Evolutionary conservation across 768 basidiomycete genomes (phyloP).

Genomic region (Hypholoma sublateritium): DNA sequence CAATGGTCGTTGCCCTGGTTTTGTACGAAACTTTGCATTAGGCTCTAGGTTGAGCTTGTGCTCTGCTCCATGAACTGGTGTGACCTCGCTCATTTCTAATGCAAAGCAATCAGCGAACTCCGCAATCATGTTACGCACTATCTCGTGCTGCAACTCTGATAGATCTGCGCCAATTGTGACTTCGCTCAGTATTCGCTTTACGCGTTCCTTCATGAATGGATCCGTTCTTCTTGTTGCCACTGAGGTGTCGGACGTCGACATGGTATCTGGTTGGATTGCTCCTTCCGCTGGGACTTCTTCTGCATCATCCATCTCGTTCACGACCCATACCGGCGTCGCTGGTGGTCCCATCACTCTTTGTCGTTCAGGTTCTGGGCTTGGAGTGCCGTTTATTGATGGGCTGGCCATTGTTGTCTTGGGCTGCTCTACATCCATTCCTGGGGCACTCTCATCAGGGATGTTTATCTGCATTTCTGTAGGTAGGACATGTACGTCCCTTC

Average conservation of each 20-base stretch:
- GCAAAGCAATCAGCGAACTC: slow-evolving; percentile 39
- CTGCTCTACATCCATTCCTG: too few species aligned
- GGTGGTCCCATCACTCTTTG: too few species aligned
- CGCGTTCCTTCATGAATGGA: slow-evolving; percentile 23
- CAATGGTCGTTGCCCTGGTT: slow-evolving; percentile 25
- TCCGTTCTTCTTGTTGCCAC: slow-evolving; percentile 20
- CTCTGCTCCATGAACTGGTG: slow-evolving; percentile 24
- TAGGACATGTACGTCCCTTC: not conserved
- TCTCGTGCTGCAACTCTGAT: slow-evolving; percentile 13
- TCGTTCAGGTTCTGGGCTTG: too few species aligned
- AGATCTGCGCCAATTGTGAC: slow-evolving; percentile 31
- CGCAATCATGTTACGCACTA: slow-evolving; percentile 20
- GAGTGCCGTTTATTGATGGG: too few species aligned
- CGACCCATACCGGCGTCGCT: too few species aligned
- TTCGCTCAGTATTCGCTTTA: slow-evolving; percentile 17
- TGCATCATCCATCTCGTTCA: not conserved
- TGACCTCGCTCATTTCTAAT: slow-evolving; percentile 33
- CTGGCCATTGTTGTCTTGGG: too few species aligned
- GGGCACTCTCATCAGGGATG: too few species aligned
- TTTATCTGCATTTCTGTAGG: too few species aligned
- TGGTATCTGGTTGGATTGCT: slow-evolving; percentile 17
- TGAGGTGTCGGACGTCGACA: not conserved
- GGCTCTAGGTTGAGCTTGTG: slow-evolving; percentile 34
- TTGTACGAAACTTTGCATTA: slow-evolving; percentile 25
- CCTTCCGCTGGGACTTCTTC: too few species aligned